Evolutionary conservation across 2,329 filamentous ascomycete genomes (phyloP).

Genomic region (Venturia aucupariae): DNA sequence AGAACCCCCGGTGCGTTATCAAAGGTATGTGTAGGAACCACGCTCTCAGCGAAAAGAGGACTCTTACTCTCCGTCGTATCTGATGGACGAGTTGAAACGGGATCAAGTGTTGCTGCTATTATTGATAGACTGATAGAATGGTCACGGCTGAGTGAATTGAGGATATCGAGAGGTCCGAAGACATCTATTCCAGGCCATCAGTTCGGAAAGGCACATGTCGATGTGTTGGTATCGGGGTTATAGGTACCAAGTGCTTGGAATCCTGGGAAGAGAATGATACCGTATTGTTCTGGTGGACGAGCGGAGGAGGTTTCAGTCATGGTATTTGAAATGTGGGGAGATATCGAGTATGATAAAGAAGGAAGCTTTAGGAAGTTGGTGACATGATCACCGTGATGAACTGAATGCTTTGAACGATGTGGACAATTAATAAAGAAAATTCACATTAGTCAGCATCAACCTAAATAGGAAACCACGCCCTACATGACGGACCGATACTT

Average conservation of each 20-base stretch:
- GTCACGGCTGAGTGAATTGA: background rate
- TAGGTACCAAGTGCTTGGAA: constrained; percentile 8
- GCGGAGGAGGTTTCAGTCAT: background rate
- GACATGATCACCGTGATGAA: background rate
- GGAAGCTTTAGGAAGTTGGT: background rate
- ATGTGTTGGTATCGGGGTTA: background rate
- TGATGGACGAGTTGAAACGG: constrained; percentile 25
- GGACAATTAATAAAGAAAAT: no score
- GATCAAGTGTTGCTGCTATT: constrained; percentile 26
- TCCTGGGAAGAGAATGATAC: constrained; percentile 1
- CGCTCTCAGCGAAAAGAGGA: constrained; percentile 24
- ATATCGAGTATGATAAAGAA: background rate
- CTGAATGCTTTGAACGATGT: no score
- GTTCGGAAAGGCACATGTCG: no score
- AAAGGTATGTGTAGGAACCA: constrained; percentile 48
- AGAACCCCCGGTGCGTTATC: constrained; percentile 36
- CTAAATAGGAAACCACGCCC: background rate
- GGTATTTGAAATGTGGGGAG: background rate
- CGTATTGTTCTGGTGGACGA: background rate
- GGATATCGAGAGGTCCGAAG: constrained; percentile 3
- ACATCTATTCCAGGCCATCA: constrained; percentile 1
- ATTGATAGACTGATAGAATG: constrained; percentile 14
- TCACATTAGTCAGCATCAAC: background rate
- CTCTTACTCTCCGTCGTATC: constrained; percentile 14
- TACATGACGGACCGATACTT: background rate